Evolutionary conservation across 345 rosid species (phyloP).

Genomic region (Populus euphratica): DNA sequence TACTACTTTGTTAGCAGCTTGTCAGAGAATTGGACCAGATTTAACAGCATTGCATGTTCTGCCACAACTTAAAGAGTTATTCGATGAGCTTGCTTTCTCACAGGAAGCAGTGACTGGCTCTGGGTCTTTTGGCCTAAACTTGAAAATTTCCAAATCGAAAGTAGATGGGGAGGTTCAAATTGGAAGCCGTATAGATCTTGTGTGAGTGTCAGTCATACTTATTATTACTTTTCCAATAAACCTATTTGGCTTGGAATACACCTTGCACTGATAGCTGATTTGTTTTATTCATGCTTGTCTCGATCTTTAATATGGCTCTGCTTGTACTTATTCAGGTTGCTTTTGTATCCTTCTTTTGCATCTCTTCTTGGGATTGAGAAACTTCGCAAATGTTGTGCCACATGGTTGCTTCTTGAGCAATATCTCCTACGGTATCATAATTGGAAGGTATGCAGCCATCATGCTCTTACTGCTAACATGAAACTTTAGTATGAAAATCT

Average conservation of each 20-base stretch:
- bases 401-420: slow-evolving; percentile 95
- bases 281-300: slow-evolving; percentile 18
- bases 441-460: slow-evolving; percentile 70
- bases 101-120: slow-evolving; percentile 47
- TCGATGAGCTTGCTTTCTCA: slow-evolving; percentile 94
- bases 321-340: slow-evolving; percentile 50
- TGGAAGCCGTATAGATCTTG: slow-evolving; percentile 85
- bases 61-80: slow-evolving; percentile 85
- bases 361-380: slow-evolving; percentile 91
- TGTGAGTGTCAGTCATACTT: slow-evolving; percentile 54
- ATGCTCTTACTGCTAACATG: slow-evolving; percentile 4
- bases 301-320: neutral
- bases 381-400: slow-evolving; percentile 87
- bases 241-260: slow-evolving; percentile 1
- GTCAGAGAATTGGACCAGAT: slow-evolving; percentile 90
- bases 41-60: slow-evolving; percentile 79
- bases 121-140: slow-evolving; percentile 47
- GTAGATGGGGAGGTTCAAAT: slow-evolving; percentile 54
- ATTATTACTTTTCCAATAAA: slow-evolving; percentile 14
- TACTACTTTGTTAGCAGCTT: slow-evolving; percentile 59
- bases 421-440: slow-evolving; percentile 74
- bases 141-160: slow-evolving; percentile 41
- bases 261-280: neutral
- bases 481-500: slow-evolving; percentile 16
- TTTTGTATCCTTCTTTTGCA: slow-evolving; percentile 86